Percentiles rank a stretch among this genome's conserved stretches.
Conservation (phyloP, 352 stramenopile species). For the Phytophthora pistaciae region DNA sequence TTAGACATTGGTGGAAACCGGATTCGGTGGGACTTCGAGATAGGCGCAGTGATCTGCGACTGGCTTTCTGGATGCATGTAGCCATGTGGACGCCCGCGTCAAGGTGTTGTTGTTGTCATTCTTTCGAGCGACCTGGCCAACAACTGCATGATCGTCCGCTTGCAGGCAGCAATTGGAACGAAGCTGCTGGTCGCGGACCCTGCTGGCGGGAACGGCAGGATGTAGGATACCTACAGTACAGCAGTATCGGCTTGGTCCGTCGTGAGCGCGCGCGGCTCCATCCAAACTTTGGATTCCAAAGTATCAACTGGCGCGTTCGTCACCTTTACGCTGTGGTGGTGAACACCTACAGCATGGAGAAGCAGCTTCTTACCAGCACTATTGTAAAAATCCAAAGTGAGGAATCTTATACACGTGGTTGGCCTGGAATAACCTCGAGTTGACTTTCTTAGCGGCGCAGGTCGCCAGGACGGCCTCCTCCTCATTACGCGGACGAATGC, state of each 20-base stretch:
- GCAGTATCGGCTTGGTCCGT: no score
- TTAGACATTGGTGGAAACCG: constrained; percentile 30
- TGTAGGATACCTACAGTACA: no score
- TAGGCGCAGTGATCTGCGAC: constrained; percentile 10
- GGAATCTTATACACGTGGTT: no score
- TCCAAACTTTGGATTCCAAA: neutral
- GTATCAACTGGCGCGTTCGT: neutral
- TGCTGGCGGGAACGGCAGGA: neutral
- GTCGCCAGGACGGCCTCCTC: neutral
- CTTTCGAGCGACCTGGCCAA: neutral
- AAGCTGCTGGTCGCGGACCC: neutral
- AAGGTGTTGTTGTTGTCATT: constrained; percentile 9
- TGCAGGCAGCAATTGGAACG: neutral
- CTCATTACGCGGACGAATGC: neutral
- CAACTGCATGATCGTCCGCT: constrained; percentile 23
- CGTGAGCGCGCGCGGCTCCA: neutral
- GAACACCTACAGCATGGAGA: no score
- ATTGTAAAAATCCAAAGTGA: no score
- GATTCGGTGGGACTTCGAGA: constrained; percentile 24
- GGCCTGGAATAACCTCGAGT: no score
- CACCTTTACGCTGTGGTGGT: neutral
- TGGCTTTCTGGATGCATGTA: constrained; percentile 7
- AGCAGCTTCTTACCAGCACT: no score
- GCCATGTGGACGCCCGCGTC: constrained; percentile 8
- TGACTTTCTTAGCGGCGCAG: neutral